phyloP scores from a whole-genome alignment of 176 grass and related monocot species.

The Oryza punctata region DNA sequence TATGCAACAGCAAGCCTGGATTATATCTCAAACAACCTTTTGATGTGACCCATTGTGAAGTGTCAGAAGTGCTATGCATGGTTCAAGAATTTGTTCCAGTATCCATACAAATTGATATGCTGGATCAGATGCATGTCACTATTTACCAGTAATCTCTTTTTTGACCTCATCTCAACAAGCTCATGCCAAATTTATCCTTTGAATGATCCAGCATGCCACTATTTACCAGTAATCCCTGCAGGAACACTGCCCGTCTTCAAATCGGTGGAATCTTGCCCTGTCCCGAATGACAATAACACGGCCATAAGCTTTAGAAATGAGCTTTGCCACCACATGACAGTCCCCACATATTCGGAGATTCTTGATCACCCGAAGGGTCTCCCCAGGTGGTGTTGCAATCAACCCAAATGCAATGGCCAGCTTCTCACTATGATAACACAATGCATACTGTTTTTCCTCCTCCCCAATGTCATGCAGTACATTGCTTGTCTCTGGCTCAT shows the following conservation, averaged over 20 bases:
- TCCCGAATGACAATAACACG: constrained; percentile 76
- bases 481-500: constrained; percentile 76
- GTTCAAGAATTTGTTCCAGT: background rate
- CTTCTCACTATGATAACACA: constrained; percentile 82
- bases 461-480: constrained; percentile 82
- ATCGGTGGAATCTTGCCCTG: constrained; percentile 74
- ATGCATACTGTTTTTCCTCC: constrained; percentile 81
- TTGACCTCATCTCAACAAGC: background rate
- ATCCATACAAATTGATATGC: background rate
- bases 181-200: background rate
- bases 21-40: background rate
- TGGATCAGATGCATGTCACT: background rate
- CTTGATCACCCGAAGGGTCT: constrained; percentile 75
- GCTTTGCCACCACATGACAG: constrained; percentile 79
- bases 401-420: constrained; percentile 82
- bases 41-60: background rate
- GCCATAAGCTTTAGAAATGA: constrained; percentile 75
- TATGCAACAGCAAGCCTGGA: background rate
- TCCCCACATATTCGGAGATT: constrained; percentile 87
- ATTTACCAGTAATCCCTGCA: constrained; percentile 88
- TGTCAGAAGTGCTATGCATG: constrained; percentile 2
- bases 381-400: constrained; percentile 56
- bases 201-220: background rate
- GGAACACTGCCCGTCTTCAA: constrained; percentile 74
- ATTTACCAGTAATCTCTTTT: no score